These are phyloP conservation scores for Hyaloscypha hepaticicola DNA, from an alignment of 495 filamentous ascomycete genomes.

Conservation along the genomic window DNA sequence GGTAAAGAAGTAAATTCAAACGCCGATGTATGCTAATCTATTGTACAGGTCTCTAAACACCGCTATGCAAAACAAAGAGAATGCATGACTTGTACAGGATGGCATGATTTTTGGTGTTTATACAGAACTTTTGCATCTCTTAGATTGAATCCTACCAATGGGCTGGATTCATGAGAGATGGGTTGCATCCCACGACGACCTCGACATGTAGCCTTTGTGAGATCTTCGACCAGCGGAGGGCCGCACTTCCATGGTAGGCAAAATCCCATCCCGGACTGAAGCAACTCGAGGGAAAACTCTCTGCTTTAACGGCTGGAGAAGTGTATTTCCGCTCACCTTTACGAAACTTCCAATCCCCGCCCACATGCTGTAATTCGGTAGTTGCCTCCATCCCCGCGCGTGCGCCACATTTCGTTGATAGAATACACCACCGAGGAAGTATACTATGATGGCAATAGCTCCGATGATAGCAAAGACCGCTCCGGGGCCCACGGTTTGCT, in stretches of 20 bases:
- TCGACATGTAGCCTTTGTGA: slow-evolving; percentile 22
- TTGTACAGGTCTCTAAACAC: neutral
- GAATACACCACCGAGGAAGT: slow-evolving; percentile 87
- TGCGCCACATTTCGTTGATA: slow-evolving; percentile 96
- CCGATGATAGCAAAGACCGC: slow-evolving; percentile 93
- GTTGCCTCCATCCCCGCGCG: slow-evolving; percentile 90
- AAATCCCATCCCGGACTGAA: slow-evolving; percentile 29
- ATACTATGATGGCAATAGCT: slow-evolving; percentile 80
- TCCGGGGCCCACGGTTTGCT: slow-evolving; percentile 71
- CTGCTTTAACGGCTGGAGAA: slow-evolving; percentile 21
- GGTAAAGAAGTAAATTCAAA: slow-evolving; percentile 13
- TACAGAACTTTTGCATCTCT: slow-evolving; percentile 8
- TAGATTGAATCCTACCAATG: slow-evolving; percentile 13
- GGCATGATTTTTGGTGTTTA: slow-evolving; percentile 1
- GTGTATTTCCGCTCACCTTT: slow-evolving; percentile 58
- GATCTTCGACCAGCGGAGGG: slow-evolving; percentile 19
- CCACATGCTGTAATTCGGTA: slow-evolving; percentile 94
- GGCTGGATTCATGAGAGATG: slow-evolving; percentile 28
- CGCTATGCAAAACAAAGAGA: neutral
- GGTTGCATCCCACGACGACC: slow-evolving; percentile 28
- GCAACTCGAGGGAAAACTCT: slow-evolving; percentile 24
- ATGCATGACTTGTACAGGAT: slow-evolving; percentile 15
- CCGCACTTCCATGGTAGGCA: slow-evolving; percentile 30
- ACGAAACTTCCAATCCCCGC: slow-evolving; percentile 81
- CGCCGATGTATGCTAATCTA: slow-evolving; percentile 16